phyloP scores from a whole-genome alignment of 345 rosid genomes.

The Pistacia integerrima region DNA sequence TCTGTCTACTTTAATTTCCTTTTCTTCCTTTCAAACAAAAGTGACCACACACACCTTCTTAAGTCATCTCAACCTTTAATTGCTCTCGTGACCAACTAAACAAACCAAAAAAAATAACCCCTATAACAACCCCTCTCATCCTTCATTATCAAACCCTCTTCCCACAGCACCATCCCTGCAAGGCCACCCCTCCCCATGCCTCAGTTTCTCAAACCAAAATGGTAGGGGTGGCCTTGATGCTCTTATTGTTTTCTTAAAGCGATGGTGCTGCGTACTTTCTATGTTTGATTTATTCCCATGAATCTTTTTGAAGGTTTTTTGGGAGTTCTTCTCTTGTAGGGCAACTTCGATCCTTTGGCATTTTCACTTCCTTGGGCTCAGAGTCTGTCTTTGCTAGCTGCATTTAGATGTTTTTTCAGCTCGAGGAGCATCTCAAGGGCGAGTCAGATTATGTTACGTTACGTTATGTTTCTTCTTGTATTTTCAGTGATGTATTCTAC shows the following conservation, averaged over 20 bases:
- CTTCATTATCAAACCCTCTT: conserved; percentile 38
- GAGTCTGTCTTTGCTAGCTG: not conserved
- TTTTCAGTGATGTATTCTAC: not conserved
- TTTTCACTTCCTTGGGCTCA: conserved; percentile 21
- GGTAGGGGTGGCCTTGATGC: conserved; percentile 16
- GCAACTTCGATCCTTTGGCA: conserved; percentile 75
- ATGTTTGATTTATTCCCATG: not conserved
- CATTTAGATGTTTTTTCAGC: conserved; percentile 14
- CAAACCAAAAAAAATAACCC: not conserved
- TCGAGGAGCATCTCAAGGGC: conserved; percentile 24
- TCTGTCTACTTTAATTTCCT: conserved; percentile 6
- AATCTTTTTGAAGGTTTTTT: not conserved
- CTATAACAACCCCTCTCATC: conserved; percentile 21
- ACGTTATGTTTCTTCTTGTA: not conserved
- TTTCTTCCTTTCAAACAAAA: conserved; percentile 20
- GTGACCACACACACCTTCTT: conserved; percentile 26
- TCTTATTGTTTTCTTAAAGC: not conserved
- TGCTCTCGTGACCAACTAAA: conserved; percentile 27
- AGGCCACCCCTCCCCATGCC: conserved; percentile 26
- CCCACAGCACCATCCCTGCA: conserved; percentile 15
- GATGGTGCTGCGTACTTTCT: not conserved
- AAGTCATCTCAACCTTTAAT: conserved; percentile 46
- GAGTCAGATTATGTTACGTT: conserved; percentile 4
- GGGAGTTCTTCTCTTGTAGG: conserved; percentile 40
- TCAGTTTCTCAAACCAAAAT: not conserved